Evolutionary conservation across 257 asterid genomes (phyloP).

Genomic region (Solanum ossicruentum): DNA sequence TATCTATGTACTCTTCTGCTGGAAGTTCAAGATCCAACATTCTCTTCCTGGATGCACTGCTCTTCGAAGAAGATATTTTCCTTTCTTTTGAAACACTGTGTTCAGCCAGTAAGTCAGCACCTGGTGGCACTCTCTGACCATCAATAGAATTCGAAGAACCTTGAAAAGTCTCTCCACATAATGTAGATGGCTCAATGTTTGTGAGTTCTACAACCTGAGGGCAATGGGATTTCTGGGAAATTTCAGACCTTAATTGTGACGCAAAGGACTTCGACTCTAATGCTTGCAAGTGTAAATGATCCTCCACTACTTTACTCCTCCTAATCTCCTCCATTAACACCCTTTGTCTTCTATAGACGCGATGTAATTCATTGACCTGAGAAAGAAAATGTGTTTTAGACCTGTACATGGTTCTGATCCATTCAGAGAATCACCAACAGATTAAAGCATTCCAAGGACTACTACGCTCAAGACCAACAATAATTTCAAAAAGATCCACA

Average conservation of each 20-base stretch:
- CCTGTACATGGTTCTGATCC: neutral
- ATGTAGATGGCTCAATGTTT: constrained; percentile 7
- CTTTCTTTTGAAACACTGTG: constrained; percentile 8
- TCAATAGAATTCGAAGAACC: constrained; percentile 8
- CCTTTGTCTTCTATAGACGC: constrained; percentile 47
- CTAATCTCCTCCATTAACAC: constrained; percentile 48
- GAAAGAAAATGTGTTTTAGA: neutral
- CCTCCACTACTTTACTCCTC: constrained; percentile 15
- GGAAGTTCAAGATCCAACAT: constrained; percentile 40
- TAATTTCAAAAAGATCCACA: neutral
- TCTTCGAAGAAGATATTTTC: constrained; percentile 4
- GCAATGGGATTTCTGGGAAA: constrained; percentile 24
- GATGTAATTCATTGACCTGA: constrained; percentile 75
- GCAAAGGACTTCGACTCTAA: constrained; percentile 17
- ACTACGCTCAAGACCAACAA: neutral
- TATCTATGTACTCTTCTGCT: constrained; percentile 18
- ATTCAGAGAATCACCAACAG: neutral
- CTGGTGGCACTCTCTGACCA: neutral
- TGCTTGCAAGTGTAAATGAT: constrained; percentile 16
- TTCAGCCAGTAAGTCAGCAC: constrained; percentile 3
- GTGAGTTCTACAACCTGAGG: constrained; percentile 10
- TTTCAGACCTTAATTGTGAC: constrained; percentile 14
- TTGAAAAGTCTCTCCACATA: constrained; percentile 13
- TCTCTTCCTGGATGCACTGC: constrained; percentile 14
- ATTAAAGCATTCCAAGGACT: neutral